Evolutionary conservation across 1,139 yeast genomes (phyloP).

Genomic region (Saccharomyces hybrid): DNA sequence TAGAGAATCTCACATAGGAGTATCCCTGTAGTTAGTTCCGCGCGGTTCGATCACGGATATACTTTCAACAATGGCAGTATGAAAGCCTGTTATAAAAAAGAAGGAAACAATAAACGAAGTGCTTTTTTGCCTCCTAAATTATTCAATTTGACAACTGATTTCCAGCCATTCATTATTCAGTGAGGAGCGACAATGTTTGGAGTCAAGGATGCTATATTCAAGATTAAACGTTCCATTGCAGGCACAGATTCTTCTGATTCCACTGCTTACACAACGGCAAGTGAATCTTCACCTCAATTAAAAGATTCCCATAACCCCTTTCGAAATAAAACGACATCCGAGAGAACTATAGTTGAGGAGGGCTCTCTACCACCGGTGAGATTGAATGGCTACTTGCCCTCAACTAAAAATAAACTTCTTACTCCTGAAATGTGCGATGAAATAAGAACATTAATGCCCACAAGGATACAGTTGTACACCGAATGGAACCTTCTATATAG

Average conservation of each 20-base stretch:
- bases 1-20: not conserved
- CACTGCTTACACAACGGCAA: not conserved
- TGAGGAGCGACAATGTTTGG: constrained; percentile 8
- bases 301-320: not conserved
- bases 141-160: not conserved
- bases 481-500: constrained; percentile 76
- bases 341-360: constrained; percentile 8
- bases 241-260: constrained; percentile 2
- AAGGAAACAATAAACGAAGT: not conserved
- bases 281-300: not conserved
- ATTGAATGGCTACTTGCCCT: constrained; percentile 48
- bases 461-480: constrained; percentile 66
- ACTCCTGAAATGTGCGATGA: constrained; percentile 60
- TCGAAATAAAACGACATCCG: not conserved
- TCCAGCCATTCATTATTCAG: not conserved
- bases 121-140: not conserved
- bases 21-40: not conserved
- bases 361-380: constrained; percentile 41
- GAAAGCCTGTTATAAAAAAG: not conserved
- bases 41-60: not conserved
- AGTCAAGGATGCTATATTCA: constrained; percentile 8
- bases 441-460: constrained; percentile 63
- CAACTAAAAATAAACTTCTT: constrained; percentile 52
- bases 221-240: constrained; percentile 4
- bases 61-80: not conserved